Evolutionary conservation across 305 asterid genomes (phyloP).

Genomic region (Rubia balearica): DNA sequence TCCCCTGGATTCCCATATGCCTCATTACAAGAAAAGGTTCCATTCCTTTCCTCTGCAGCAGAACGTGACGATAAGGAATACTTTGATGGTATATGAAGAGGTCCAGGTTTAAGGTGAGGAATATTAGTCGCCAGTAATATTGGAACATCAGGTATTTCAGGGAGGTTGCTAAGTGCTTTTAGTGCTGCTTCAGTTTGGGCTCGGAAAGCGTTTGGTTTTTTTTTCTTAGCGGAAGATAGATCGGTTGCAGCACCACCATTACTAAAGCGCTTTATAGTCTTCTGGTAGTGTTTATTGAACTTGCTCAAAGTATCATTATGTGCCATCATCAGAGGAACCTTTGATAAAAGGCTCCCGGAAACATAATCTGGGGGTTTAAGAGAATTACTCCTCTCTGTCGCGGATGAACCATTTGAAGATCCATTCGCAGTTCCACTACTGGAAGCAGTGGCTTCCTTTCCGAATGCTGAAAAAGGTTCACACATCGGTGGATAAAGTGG

Average conservation of each 20-base stretch:
- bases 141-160: not conserved
- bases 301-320: not conserved
- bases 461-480: conserved; percentile 20
- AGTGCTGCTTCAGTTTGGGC: not conserved
- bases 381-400: conserved; percentile 8
- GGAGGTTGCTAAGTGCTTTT: not conserved
- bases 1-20: conserved; percentile 37
- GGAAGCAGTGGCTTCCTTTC: conserved; percentile 23
- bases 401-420: not conserved
- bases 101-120: conserved; percentile 22
- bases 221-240: not conserved
- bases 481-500: conserved; percentile 18
- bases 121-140: not conserved
- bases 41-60: conserved; percentile 10
- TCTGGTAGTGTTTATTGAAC: not conserved
- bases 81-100: conserved; percentile 4
- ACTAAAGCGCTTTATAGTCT: not conserved
- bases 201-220: not conserved
- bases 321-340: not conserved
- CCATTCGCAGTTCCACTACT: conserved; percentile 20
- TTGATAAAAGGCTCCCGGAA: not conserved
- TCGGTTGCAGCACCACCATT: not conserved
- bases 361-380: not conserved
- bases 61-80: not conserved
- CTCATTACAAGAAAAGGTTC: conserved; percentile 18